Conservation (phyloP, 139 green algal species). For the Parachlorella kessleri region DNA sequence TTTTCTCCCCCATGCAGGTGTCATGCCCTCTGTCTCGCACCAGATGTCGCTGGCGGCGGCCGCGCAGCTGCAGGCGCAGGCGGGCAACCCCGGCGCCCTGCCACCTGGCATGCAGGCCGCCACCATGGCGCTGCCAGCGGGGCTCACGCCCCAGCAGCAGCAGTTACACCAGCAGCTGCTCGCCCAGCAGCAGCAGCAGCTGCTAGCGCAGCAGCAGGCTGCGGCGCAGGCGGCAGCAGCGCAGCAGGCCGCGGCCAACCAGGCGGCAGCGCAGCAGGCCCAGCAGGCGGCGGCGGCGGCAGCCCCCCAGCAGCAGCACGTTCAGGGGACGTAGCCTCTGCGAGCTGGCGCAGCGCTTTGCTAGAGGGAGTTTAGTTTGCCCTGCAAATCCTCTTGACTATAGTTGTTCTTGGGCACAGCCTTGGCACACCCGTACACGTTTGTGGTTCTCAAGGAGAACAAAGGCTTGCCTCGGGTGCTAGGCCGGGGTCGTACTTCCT, state of each 20-base stretch:
- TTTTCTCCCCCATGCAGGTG: neutral
- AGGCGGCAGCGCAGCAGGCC: neutral
- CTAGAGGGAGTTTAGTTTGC: no score
- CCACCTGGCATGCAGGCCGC: constrained; percentile 5
- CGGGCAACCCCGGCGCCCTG: neutral
- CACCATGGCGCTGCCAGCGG: neutral
- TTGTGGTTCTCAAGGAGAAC: no score
- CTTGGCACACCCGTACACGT: no score
- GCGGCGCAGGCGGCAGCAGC: neutral
- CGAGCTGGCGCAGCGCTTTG: no score
- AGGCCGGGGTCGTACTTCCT: no score
- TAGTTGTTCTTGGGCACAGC: no score
- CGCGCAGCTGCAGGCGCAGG: no score
- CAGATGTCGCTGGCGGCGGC: neutral
- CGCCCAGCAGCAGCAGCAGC: constrained; percentile 11
- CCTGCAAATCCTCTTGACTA: no score
- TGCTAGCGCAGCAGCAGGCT: constrained; percentile 3
- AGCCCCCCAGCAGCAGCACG: no score
- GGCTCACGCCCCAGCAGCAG: constrained; percentile 1
- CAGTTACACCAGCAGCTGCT: constrained; percentile 2
- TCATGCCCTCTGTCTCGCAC: neutral
- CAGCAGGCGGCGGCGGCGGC: no score
- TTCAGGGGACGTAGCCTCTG: no score
- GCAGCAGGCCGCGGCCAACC: neutral
- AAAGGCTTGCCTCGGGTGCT: no score